Conservation (phyloP, 306 rosid species). For the Cercis canadensis region DNA sequence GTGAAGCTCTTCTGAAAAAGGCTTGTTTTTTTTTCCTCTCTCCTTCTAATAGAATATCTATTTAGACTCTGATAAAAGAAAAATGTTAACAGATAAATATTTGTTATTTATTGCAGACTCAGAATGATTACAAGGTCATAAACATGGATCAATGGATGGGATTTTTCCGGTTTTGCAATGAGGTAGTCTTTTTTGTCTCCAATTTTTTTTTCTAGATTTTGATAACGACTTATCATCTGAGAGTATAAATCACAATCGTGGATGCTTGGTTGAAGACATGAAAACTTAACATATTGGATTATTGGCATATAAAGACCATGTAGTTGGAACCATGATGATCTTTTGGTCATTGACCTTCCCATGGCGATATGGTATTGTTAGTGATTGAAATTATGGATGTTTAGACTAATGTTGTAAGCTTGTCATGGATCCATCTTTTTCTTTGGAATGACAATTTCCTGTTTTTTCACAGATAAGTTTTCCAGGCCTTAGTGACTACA, state of each 20-base stretch:
- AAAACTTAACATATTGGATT: background rate
- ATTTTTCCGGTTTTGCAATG: conserved; percentile 92
- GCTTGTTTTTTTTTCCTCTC: background rate
- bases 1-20: background rate
- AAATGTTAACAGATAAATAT: conserved; percentile 2
- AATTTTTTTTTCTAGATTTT: conserved; percentile 6
- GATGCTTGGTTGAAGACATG: background rate
- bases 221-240: background rate
- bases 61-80: background rate
- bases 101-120: conserved; percentile 61
- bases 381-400: too few species aligned
- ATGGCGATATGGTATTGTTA: too few species aligned
- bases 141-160: conserved; percentile 99
- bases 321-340: too few species aligned
- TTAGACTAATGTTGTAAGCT: conserved; percentile 1
- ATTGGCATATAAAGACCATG: too few species aligned
- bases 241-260: background rate
- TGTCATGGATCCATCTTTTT: background rate
- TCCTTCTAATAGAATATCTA: background rate
- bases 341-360: too few species aligned
- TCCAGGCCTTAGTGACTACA: conserved; percentile 68
- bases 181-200: conserved; percentile 58
- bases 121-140: conserved; percentile 93
- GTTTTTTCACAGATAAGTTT: conserved; percentile 71
- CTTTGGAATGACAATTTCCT: conserved; percentile 8